These are phyloP conservation scores for Lactarius quietus DNA, from an alignment of 768 basidiomycete species.

Conservation along the genomic window DNA sequence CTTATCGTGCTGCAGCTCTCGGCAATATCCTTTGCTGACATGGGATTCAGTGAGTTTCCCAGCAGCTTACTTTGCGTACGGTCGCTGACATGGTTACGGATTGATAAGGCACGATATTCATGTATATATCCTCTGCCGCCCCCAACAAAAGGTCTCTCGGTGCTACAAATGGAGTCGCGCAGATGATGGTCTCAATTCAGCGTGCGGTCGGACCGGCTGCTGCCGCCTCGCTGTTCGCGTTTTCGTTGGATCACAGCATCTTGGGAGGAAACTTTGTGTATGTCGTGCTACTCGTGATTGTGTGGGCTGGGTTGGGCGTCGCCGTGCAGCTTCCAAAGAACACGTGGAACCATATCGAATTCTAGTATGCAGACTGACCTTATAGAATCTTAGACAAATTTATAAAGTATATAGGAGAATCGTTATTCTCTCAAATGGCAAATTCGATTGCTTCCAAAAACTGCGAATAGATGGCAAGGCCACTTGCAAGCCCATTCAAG, in stretches of 20 bases:
- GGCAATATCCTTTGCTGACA: constrained; percentile 3
- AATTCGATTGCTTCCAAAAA: too few relatives aligned
- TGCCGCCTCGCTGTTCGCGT: constrained; percentile 61
- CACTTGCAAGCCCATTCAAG: too few relatives aligned
- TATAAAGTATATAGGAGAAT: too few relatives aligned
- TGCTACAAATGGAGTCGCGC: constrained; percentile 57
- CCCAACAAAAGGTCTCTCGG: constrained; percentile 65
- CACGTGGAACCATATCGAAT: constrained; percentile 1
- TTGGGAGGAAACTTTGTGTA: constrained; percentile 41
- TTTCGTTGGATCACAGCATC: constrained; percentile 47
- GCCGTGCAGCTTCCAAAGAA: constrained; percentile 10
- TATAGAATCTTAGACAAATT: too few relatives aligned
- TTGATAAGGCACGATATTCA: constrained; percentile 59
- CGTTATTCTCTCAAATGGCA: too few relatives aligned
- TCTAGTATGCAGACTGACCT: too few relatives aligned
- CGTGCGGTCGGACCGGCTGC: constrained; percentile 50
- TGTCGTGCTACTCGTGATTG: constrained; percentile 1
- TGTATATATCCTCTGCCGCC: constrained; percentile 60
- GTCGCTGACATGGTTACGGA: constrained; percentile 19
- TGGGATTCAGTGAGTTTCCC: constrained; percentile 18
- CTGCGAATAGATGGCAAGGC: too few relatives aligned
- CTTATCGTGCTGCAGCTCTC: constrained; percentile 10
- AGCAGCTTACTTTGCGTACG: neutral
- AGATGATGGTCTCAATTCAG: constrained; percentile 39
- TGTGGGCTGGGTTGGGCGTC: neutral